Base-by-base conservation (phyloP, 305 asterid species). In the Fraxinus sp. region DNA sequence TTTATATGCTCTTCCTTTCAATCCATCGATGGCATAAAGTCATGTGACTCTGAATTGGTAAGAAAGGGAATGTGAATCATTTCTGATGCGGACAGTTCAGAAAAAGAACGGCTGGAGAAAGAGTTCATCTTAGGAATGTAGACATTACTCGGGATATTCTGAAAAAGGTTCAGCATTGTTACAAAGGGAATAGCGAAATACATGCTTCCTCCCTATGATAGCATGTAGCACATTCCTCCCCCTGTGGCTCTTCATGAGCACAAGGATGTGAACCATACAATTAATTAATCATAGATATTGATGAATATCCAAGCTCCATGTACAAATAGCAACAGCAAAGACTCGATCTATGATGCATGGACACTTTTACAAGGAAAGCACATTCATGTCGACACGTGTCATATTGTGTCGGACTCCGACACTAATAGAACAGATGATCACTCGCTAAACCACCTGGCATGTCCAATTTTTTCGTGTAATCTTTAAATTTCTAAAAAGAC, bases 41-140 rank as follows among this genome's bases (percentile, higher is more conserved):
- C 26, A n/a, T 18, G 66, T 22, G 33, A 62, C 72, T 62, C 6
- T 7, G 32, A 22, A 62, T 62, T 20, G 70, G 33, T 62, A 24
- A 62, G n/a, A 71, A 68, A 71, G 9, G n/a, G 66, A 74, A 74
- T 74, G 78, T 70, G 18, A 32, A 71, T n/a, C 57, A 46, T 32
- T 26, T n/a, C 39, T 16, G 33, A 62, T 7, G 30, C 24, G 33
- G 72, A 9, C 72, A 62, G 32, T 62, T 62, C 72, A 22, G 16
- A 20, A 62, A 62, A 62, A 62, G 72, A 62, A 9, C 6, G 11
- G 72, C 33, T 62, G 30, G 16, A 62, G 16, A 22, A 62, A 22
- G 33, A 22, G 72, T 22, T 62, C 24, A 22, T 9, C 72, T 62
- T 20, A 20, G 72, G 32, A 62, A 62, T 62, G 33, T 3, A 8